Conservation (phyloP, 495 filamentous ascomycete genomes). For the Penicillium manginii region DNA sequence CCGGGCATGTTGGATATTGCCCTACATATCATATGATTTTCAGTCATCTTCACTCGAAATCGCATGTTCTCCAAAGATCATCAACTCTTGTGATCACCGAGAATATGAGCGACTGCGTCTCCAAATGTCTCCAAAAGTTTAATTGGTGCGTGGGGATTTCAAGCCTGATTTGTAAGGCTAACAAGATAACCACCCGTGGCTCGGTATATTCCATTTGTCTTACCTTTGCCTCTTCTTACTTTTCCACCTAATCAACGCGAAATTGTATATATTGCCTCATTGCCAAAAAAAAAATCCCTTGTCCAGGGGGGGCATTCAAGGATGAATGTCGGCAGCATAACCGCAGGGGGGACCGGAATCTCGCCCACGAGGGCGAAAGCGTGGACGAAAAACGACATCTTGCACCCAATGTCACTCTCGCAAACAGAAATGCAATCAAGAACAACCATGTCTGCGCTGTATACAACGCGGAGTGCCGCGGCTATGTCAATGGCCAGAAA, state of each 20-base stretch:
- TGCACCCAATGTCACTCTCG: conserved; percentile 20
- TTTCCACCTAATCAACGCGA: neutral
- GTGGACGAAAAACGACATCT: conserved; percentile 20
- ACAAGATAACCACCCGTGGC: neutral
- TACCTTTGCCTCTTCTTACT: neutral
- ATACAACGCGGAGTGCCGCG: conserved; percentile 17
- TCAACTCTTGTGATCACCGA: neutral
- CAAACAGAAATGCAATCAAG: conserved; percentile 20
- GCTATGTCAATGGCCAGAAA: conserved; percentile 17
- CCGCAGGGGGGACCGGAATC: neutral
- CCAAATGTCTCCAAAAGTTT: neutral
- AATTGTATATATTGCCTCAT: too few species aligned
- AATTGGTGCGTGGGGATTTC: neutral
- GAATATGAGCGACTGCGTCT: neutral
- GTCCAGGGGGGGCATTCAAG: neutral
- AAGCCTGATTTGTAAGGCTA: neutral
- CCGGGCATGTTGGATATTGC: too few species aligned
- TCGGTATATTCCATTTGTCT: conserved; percentile 2
- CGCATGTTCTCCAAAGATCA: too few species aligned
- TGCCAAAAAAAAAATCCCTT: neutral
- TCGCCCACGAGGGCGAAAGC: conserved; percentile 7
- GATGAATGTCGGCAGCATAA: neutral
- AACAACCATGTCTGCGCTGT: conserved; percentile 17
- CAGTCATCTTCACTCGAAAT: too few species aligned
- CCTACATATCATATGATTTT: too few species aligned